Percentiles rank a stretch among this genome's conserved stretches.
Conservation (phyloP, 352 stramenopile genomes). For the Aphanomyces euteiches region DNA sequence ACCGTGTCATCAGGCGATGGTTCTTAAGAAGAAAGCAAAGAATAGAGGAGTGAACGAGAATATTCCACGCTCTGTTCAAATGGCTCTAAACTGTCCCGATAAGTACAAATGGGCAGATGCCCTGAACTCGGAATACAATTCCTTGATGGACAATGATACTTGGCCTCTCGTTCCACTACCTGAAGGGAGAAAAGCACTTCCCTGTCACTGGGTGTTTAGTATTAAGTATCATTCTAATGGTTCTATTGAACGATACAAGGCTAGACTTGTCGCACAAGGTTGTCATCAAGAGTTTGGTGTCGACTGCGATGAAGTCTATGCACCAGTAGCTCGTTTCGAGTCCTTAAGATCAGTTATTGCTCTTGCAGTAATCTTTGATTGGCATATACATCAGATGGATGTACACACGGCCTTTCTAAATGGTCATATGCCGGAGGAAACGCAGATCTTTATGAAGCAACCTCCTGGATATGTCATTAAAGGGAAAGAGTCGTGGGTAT, state of each 20-base stretch:
- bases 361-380: not conserved
- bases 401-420: not conserved
- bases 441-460: slow-evolving; percentile 1
- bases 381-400: not conserved
- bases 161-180: not conserved
- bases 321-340: slow-evolving; percentile 9
- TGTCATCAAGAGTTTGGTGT: slow-evolving; percentile 7
- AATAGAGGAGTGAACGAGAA: not conserved
- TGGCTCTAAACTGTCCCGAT: not conserved
- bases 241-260: slow-evolving; percentile 10
- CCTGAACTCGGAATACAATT: slow-evolving; percentile 11
- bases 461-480: not conserved
- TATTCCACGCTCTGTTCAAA: not conserved
- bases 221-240: slow-evolving; percentile 4
- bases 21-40: too few relatives aligned
- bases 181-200: not conserved
- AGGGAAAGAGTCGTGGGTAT: not conserved
- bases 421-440: not conserved
- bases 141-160: slow-evolving; percentile 4
- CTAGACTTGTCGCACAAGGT: not conserved
- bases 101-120: not conserved
- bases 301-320: slow-evolving; percentile 16
- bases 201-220: slow-evolving; percentile 17
- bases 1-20: too few relatives aligned
- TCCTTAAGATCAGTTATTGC: not conserved